Evolutionary conservation across 2,329 filamentous ascomycete species (phyloP).

Genomic region (Aspergillus pseudoglaucus): DNA sequence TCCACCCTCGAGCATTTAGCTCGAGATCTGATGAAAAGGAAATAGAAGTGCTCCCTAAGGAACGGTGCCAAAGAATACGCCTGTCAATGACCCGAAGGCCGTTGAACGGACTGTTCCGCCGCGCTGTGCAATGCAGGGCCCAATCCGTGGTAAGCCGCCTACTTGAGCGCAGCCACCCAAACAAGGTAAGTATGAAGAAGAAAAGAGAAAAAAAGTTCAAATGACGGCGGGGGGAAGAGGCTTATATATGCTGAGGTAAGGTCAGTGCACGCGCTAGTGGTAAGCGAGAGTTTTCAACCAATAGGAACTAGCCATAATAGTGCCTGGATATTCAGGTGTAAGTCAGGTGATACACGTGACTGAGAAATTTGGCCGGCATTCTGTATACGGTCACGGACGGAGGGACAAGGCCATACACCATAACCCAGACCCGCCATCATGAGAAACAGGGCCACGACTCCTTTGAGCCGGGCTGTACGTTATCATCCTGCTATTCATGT

Average conservation of each 20-base stretch:
- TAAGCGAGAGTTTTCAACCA: conserved; percentile 23
- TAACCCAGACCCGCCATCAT: conserved; percentile 25
- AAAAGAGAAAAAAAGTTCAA: conserved; percentile 30
- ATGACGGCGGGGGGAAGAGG: conserved; percentile 8
- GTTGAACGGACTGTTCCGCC: conserved; percentile 45
- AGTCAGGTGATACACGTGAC: not conserved
- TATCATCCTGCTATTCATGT: not conserved
- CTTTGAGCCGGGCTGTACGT: conserved; percentile 36
- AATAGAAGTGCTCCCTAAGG: conserved; percentile 15
- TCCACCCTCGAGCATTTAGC: conserved; percentile 28
- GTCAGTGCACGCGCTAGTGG: conserved; percentile 14
- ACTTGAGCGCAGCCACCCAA: conserved; percentile 43
- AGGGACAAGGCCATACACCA: conserved; percentile 6
- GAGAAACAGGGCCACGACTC: conserved; percentile 40
- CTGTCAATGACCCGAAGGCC: conserved; percentile 44
- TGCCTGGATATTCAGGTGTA: conserved; percentile 12
- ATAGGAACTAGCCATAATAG: conserved; percentile 3
- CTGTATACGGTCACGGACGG: conserved; percentile 1
- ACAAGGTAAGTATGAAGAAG: conserved; percentile 49
- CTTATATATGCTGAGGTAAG: conserved; percentile 25
- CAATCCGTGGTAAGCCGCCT: conserved; percentile 40
- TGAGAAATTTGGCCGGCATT: conserved; percentile 18
- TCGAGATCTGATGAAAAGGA: conserved; percentile 38
- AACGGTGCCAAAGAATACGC: conserved; percentile 47
- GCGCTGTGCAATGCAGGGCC: conserved; percentile 55